Evolutionary conservation across 208 protist species (phyloP).

Genomic region (Crithidia sp.): DNA sequence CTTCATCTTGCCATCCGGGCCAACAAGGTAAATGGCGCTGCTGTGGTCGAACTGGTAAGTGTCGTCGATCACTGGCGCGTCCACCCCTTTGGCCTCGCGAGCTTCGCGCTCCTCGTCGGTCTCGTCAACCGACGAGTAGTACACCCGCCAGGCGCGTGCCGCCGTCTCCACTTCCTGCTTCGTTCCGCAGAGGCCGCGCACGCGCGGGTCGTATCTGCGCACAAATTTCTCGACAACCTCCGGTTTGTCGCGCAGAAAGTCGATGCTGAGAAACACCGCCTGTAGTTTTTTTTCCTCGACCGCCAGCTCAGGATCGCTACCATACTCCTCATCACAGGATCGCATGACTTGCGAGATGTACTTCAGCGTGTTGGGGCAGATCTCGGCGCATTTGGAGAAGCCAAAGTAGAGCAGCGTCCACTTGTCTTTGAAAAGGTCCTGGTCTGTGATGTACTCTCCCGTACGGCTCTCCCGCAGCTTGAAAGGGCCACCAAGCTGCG

Average conservation of each 20-base stretch:
- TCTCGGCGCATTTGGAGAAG: conserved; percentile 87
- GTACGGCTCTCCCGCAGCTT: conserved; percentile 58
- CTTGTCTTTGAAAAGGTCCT: conserved; percentile 71
- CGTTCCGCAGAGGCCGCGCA: conserved; percentile 69
- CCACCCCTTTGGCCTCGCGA: conserved; percentile 66
- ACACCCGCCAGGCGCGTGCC: conserved; percentile 76
- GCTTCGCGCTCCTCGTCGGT: conserved; percentile 71
- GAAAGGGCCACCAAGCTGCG: conserved; percentile 81
- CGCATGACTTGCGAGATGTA: conserved; percentile 77
- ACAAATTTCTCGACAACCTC: conserved; percentile 72
- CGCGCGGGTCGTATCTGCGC: conserved; percentile 56
- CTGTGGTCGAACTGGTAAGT: conserved; percentile 90
- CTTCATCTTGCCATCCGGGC: conserved; percentile 86
- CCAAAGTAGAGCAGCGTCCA: conserved; percentile 91
- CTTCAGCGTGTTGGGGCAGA: conserved; percentile 75
- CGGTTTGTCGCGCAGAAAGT: conserved; percentile 79
- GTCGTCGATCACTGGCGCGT: conserved; percentile 62
- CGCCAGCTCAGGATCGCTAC: conserved; percentile 33
- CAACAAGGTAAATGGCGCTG: conserved; percentile 85
- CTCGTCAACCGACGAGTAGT: conserved; percentile 86
- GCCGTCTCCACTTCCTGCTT: conserved; percentile 56
- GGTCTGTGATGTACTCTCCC: conserved; percentile 66
- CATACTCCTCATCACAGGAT: conserved; percentile 46
- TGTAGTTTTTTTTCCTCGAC: conserved; percentile 60
- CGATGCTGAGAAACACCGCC: conserved; percentile 78